These are phyloP conservation scores for Cladophialophora chaetospira DNA, from an alignment of 2,329 filamentous ascomycete genomes.

Conservation along the genomic window DNA sequence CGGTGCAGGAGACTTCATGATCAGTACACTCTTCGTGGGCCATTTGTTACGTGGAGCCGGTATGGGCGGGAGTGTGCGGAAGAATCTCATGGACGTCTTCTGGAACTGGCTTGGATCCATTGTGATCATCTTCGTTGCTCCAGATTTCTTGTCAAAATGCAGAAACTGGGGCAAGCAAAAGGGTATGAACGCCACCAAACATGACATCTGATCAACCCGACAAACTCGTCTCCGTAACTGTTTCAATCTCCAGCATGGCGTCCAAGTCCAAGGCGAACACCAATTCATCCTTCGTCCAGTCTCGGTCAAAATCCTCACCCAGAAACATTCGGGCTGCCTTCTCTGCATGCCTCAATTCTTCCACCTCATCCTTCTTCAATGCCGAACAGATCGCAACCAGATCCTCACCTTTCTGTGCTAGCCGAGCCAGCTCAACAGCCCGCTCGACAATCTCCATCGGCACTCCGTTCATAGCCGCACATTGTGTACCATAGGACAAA, in stretches of 20 bases:
- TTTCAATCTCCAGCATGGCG: slow-evolving; percentile 14
- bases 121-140: slow-evolving; percentile 58
- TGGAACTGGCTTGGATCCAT: slow-evolving; percentile 56
- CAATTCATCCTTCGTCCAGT: slow-evolving; percentile 19
- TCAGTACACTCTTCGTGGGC: slow-evolving; percentile 74
- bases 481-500: slow-evolving; percentile 82
- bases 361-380: slow-evolving; percentile 64
- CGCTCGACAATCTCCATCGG: slow-evolving; percentile 70
- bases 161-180: slow-evolving; percentile 60
- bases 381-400: slow-evolving; percentile 71
- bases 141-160: slow-evolving; percentile 60
- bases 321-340: slow-evolving; percentile 25
- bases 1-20: slow-evolving; percentile 76
- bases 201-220: slow-evolving; percentile 3
- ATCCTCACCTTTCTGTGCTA: slow-evolving; percentile 73
- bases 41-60: slow-evolving; percentile 68
- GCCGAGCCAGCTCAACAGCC: slow-evolving; percentile 70
- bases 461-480: slow-evolving; percentile 85
- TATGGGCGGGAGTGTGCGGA: slow-evolving; percentile 54
- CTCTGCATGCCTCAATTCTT: slow-evolving; percentile 67
- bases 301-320: slow-evolving; percentile 21
- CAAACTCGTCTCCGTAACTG: neutral
- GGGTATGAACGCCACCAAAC: slow-evolving; percentile 34
- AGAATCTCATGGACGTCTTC: slow-evolving; percentile 56
- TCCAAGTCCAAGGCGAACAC: slow-evolving; percentile 14